phyloP scores from a whole-genome alignment of 1,139 yeast genomes.

The Geotrichum histeridarum region DNA sequence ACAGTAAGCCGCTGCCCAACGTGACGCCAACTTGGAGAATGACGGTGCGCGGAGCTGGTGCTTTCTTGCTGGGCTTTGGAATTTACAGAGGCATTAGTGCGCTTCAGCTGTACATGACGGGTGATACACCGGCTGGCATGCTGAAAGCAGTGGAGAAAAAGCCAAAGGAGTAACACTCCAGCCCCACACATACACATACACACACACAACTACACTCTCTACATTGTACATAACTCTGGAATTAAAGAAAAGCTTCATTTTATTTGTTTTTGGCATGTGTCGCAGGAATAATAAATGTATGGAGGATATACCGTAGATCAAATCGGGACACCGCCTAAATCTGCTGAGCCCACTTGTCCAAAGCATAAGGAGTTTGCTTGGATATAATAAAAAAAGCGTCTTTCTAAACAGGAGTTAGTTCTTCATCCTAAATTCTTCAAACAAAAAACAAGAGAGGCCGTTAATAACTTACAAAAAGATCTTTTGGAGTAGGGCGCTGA shows the following conservation, averaged over 20 bases:
- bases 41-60: slow-evolving; percentile 49
- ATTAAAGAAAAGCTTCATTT: not conserved
- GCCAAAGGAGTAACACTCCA: not conserved
- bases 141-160: not conserved
- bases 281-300: too few species aligned
- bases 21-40: slow-evolving; percentile 57
- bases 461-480: slow-evolving; percentile 38
- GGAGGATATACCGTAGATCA: too few species aligned
- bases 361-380: slow-evolving; percentile 42
- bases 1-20: slow-evolving; percentile 32
- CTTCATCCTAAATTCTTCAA: too few species aligned
- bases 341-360: slow-evolving; percentile 48
- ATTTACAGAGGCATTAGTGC: slow-evolving; percentile 54
- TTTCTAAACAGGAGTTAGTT: slow-evolving; percentile 22
- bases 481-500: slow-evolving; percentile 58
- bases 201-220: not conserved
- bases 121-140: slow-evolving; percentile 2
- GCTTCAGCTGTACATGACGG: slow-evolving; percentile 28
- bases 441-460: not conserved
- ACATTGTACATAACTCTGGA: not conserved
- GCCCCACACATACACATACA: not conserved
- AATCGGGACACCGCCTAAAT: too few species aligned
- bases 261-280: too few species aligned
- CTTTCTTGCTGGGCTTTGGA: slow-evolving; percentile 50
- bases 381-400: slow-evolving; percentile 47